Evolutionary conservation across 352 stramenopile genomes (phyloP), one percentile per base, ranked within the genome.

Genomic region (Pythium pectinolyticum): DNA sequence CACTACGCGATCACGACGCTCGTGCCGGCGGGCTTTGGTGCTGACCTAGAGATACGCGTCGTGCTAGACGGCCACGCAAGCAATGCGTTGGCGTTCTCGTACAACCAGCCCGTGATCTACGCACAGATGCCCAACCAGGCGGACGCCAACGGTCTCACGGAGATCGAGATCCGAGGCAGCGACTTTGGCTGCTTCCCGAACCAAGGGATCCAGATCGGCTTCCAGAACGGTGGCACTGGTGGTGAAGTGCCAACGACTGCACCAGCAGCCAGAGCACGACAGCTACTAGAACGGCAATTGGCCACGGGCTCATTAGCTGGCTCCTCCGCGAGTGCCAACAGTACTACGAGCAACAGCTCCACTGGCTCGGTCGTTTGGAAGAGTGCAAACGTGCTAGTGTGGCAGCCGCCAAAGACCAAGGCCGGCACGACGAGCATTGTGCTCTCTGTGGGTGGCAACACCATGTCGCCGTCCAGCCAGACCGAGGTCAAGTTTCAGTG

Each of bases 161-260:
- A 70, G 2, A 85, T 89, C 46, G 80, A 78, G 24, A 89, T 89
- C 47, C 74, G 76, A 22, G 80, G 80, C 3, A 77, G 70, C 31
- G 80, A 89, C 65, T 89, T 86, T 52, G 80, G 80, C 17, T 89
- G 80, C 51, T 89, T 86, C 41, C 80, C 80, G 3, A 84, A 85
- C 54, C 57, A 82, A 31, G 74, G 63, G 1, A 86, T 88, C 27
- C 57, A 67, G 9, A 88, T 88, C 68, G 70, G 61, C 4, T 85
- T 88, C 49, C 45, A 70, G 25, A 53, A 52, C 2, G 53, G 62
- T 14, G 57, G 58, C 24, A 27, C 8, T n/a, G n/a, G n/a, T n/a
- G n/a, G n/a, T n/a, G n/a, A n/a, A n/a, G n/a, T n/a, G n/a, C n/a
- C 25, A 54, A 58, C 6, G n/a, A 47, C 45, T 9, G n/a, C 17